phyloP scores from a whole-genome alignment of 495 filamentous ascomycete genomes.

The Polyplosphaeria fusca region DNA sequence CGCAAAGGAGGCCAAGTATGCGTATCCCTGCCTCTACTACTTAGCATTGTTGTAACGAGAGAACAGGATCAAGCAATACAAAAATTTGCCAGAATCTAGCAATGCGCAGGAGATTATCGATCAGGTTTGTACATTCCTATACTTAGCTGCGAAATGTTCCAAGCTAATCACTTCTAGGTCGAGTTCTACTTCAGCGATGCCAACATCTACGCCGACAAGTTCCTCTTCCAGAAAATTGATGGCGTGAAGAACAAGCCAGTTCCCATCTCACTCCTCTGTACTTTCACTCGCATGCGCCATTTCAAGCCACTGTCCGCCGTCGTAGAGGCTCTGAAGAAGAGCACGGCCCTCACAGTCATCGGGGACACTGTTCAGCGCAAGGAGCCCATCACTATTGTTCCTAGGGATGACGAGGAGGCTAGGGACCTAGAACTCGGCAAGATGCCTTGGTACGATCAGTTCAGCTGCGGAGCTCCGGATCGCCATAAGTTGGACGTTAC shows the following conservation, averaged over 20 bases:
- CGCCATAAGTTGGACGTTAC: conserved; percentile 40
- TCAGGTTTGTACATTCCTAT: conserved; percentile 53
- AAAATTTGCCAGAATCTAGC: conserved; percentile 58
- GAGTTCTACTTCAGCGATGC: conserved; percentile 97
- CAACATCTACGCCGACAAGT: conserved; percentile 85
- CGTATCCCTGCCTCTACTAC: too few relatives aligned
- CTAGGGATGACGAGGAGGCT: conserved; percentile 45
- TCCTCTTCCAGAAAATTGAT: conserved; percentile 71
- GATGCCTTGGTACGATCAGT: conserved; percentile 54
- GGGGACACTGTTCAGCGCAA: conserved; percentile 75
- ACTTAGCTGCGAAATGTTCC: background rate
- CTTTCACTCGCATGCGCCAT: conserved; percentile 88
- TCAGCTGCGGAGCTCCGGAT: conserved; percentile 44
- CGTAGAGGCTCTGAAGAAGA: conserved; percentile 74
- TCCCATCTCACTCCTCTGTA: conserved; percentile 67
- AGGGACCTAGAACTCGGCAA: background rate
- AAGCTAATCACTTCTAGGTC: conserved; percentile 54
- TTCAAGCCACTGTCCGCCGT: conserved; percentile 82
- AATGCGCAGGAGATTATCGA: conserved; percentile 76
- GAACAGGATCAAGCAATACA: too few relatives aligned
- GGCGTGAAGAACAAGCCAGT: conserved; percentile 78
- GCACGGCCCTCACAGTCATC: conserved; percentile 62
- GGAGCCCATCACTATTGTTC: conserved; percentile 53
- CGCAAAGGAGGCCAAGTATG: background rate
- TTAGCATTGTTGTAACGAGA: too few relatives aligned